Evolutionary conservation across 345 rosid genomes (phyloP).

Genomic region (Toxicodendron radicans): DNA sequence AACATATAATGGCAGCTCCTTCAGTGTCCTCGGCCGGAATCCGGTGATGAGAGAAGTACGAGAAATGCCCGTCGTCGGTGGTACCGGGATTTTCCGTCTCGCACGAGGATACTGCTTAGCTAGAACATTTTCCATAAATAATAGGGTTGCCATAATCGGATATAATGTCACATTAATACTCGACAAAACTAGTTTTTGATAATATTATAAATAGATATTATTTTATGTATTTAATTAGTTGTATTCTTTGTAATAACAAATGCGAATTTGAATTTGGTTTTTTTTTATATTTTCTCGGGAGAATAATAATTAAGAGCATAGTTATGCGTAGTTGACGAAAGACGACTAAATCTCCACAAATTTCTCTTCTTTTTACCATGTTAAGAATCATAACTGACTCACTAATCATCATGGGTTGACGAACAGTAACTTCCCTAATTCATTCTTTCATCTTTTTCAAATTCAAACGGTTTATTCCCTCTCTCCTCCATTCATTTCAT

Average conservation of each 20-base stretch:
- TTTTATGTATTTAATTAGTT: background rate
- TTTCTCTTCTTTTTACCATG: conserved; percentile 35
- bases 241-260: background rate
- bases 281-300: background rate
- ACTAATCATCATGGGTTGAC: conserved; percentile 36
- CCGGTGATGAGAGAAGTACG: conserved; percentile 32
- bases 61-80: conserved; percentile 43
- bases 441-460: conserved; percentile 41
- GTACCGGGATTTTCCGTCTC: conserved; percentile 35
- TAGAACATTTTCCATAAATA: conserved; percentile 21
- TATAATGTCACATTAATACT: conserved; percentile 39
- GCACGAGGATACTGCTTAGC: conserved; percentile 44
- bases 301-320: conserved; percentile 9
- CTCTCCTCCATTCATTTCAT: conserved; percentile 18
- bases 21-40: conserved; percentile 43
- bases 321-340: conserved; percentile 7
- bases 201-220: no score
- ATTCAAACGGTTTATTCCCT: conserved; percentile 43
- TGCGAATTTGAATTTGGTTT: conserved; percentile 5
- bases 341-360: conserved; percentile 19
- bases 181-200: background rate
- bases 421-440: conserved; percentile 37
- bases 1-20: conserved; percentile 35
- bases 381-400: conserved; percentile 36
- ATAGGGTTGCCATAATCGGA: conserved; percentile 32